phyloP scores from a whole-genome alignment of 345 rosid genomes.

The Brassica incana region DNA sequence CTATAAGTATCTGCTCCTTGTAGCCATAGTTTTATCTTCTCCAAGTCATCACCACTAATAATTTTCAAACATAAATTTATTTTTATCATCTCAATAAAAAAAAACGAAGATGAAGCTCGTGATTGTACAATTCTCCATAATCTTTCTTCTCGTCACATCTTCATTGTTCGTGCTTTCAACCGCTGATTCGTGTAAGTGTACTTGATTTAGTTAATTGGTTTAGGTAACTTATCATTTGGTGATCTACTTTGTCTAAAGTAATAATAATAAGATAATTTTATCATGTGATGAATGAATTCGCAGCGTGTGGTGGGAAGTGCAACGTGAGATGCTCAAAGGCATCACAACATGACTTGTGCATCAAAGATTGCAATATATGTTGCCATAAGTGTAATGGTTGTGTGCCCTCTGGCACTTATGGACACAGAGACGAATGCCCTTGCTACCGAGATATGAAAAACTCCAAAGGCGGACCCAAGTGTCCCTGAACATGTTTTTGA shows the following conservation, averaged over 20 bases:
- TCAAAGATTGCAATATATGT: constrained; percentile 29
- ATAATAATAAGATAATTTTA: background rate
- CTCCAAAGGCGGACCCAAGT: constrained; percentile 18
- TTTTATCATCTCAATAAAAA: background rate
- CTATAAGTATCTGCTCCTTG: background rate
- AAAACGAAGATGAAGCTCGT: constrained; percentile 15
- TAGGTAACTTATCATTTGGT: background rate
- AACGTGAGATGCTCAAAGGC: constrained; percentile 31
- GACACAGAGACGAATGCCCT: constrained; percentile 33
- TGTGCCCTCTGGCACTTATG: constrained; percentile 35
- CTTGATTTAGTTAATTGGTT: background rate
- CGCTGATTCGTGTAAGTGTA: constrained; percentile 48
- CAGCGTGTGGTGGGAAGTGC: constrained; percentile 29
- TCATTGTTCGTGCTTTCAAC: constrained; percentile 44
- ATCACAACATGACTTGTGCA: constrained; percentile 3
- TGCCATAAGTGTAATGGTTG: constrained; percentile 26
- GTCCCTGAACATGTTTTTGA: constrained; percentile 16
- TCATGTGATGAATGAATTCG: background rate
- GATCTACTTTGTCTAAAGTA: background rate
- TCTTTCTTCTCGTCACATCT: constrained; percentile 46
- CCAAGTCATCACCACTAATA: background rate
- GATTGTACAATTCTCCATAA: constrained; percentile 33
- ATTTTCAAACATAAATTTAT: background rate
- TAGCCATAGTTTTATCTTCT: background rate
- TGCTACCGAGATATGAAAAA: constrained; percentile 25